These are phyloP conservation scores for Pseudogymnoascus sp. DNA, from an alignment of 2,329 filamentous ascomycete species.

Conservation along the genomic window DNA sequence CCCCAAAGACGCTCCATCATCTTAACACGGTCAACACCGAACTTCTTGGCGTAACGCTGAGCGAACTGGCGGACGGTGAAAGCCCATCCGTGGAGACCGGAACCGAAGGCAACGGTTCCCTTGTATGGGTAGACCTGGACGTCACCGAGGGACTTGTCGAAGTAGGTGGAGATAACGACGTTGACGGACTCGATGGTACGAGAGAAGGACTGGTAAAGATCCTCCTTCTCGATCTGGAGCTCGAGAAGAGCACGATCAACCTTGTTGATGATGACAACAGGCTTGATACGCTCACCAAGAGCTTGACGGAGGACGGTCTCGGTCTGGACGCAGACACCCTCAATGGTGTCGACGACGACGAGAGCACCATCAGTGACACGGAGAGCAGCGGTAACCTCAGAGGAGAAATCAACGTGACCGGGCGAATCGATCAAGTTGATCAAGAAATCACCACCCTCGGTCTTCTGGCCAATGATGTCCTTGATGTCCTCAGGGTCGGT, in stretches of 20 bases:
- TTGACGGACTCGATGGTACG: conserved; percentile 99
- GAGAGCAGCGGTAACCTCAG: conserved; percentile 97
- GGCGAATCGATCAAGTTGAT: conserved; percentile 99
- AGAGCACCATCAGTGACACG: conserved; percentile 99
- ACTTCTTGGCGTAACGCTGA: conserved; percentile 96
- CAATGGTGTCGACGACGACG: conserved; percentile 98
- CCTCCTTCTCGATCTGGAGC: conserved; percentile 97
- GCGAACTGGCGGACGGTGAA: conserved; percentile 99
- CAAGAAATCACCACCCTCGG: conserved; percentile 92
- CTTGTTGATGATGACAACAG: conserved; percentile 99
- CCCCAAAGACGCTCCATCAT: conserved; percentile 99
- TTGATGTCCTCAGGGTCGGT: conserved; percentile 78
- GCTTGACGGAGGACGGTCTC: conserved; percentile 99
- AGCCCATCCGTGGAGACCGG: conserved; percentile 99
- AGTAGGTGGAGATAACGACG: conserved; percentile 99
- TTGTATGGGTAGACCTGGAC: conserved; percentile 97
- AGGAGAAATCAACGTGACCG: conserved; percentile 99
- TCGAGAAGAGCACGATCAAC: conserved; percentile 99
- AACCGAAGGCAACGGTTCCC: conserved; percentile 97
- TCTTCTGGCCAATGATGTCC: conserved; percentile 84
- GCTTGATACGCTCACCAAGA: conserved; percentile 99
- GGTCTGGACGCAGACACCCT: conserved; percentile 99
- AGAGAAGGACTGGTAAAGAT: conserved; percentile 99
- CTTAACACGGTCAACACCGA: conserved; percentile 99
- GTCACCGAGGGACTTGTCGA: conserved; percentile 93